Evolutionary conservation across 192 early-diverging fungal genomes (phyloP).

Genomic region (Chytriomyces sp.): DNA sequence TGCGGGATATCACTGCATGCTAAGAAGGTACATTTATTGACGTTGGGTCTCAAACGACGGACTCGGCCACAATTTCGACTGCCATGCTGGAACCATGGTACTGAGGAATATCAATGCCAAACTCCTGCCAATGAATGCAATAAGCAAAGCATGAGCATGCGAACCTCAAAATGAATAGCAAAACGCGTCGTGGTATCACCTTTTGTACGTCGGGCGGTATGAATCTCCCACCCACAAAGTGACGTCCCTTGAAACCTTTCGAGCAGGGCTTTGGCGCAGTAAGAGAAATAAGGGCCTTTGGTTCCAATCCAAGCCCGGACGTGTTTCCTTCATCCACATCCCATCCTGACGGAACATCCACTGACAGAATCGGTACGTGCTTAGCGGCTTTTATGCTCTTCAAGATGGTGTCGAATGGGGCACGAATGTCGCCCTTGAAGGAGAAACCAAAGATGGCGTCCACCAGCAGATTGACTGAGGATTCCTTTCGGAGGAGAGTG

Average conservation of each 20-base stretch:
- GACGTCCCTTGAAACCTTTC: constrained; percentile 64
- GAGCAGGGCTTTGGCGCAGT: constrained; percentile 90
- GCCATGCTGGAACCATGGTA: constrained; percentile 74
- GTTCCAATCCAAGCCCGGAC: constrained; percentile 58
- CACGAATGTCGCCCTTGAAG: constrained; percentile 75
- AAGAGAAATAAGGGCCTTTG: constrained; percentile 84
- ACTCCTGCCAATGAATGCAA: constrained; percentile 33
- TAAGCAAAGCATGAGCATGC: too few species aligned
- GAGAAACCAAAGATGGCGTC: constrained; percentile 95
- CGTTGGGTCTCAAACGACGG: not conserved
- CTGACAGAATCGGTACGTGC: constrained; percentile 60
- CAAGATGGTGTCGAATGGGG: constrained; percentile 74
- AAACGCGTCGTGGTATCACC: not conserved
- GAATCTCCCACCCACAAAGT: constrained; percentile 87
- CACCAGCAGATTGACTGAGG: constrained; percentile 66
- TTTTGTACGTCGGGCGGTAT: constrained; percentile 72
- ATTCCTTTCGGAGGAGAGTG: constrained; percentile 34
- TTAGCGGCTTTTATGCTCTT: constrained; percentile 26
- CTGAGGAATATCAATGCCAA: constrained; percentile 65
- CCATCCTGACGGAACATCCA: constrained; percentile 97
- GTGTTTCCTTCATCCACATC: constrained; percentile 79
- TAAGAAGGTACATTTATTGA: not conserved
- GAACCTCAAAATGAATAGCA: not conserved
- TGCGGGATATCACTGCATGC: too few species aligned
- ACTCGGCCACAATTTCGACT: constrained; percentile 19